Conservation (phyloP, 2,329 filamentous ascomycete species). For the Periconia digitata region DNA sequence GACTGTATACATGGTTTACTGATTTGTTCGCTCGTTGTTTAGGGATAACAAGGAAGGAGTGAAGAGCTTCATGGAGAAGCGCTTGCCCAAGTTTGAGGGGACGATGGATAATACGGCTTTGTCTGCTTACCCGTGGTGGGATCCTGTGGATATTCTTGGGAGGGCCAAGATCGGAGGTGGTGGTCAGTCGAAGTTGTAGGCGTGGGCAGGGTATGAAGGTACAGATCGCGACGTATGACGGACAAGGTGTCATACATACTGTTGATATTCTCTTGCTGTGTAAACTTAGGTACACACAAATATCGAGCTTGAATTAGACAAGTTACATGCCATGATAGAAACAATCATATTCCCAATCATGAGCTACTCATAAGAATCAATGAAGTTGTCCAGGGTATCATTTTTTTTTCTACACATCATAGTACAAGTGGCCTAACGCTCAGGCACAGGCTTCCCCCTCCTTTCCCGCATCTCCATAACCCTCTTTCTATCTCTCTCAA, state of each 20-base stretch:
- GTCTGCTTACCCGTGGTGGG: conserved; percentile 69
- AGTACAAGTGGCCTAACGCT: conserved; percentile 16
- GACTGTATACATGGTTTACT: neutral
- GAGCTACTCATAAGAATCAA: too few relatives aligned
- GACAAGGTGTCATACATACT: too few relatives aligned
- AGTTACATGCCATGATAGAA: neutral
- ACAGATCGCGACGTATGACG: too few relatives aligned
- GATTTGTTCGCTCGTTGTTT: conserved; percentile 4
- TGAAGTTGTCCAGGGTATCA: conserved; percentile 5
- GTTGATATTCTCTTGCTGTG: neutral
- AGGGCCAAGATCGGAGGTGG: conserved; percentile 40
- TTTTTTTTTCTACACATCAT: neutral
- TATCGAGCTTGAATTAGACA: too few relatives aligned
- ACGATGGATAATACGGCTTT: conserved; percentile 64
- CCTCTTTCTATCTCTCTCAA: conserved; percentile 75
- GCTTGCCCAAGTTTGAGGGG: conserved; percentile 62
- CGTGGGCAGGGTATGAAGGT: neutral
- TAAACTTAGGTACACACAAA: neutral
- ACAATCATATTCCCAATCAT: too few relatives aligned
- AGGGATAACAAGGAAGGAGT: conserved; percentile 70
- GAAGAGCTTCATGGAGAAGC: conserved; percentile 69
- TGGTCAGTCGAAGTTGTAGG: conserved; percentile 33
- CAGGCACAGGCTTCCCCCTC: conserved; percentile 45
- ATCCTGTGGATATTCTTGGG: conserved; percentile 52
- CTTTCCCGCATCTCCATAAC: conserved; percentile 70